These are phyloP conservation scores for Coniochaeta sp. DNA, from an alignment of 2,329 filamentous ascomycete species.

Conservation along the genomic window DNA sequence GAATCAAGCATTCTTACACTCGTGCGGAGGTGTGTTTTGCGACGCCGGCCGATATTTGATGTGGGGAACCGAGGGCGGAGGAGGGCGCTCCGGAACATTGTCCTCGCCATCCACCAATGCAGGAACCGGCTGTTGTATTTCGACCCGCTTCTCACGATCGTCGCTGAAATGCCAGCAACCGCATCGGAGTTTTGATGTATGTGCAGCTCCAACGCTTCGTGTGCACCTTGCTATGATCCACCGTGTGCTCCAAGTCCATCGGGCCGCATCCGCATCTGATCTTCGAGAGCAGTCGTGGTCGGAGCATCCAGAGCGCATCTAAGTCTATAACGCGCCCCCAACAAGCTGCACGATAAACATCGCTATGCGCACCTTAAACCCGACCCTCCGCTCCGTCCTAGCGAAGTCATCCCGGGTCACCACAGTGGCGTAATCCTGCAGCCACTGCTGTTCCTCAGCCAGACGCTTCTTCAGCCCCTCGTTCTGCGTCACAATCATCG, in stretches of 20 bases:
- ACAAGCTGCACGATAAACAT: constrained; percentile 91
- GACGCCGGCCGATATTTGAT: neutral
- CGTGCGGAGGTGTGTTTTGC: neutral
- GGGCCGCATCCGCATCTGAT: neutral
- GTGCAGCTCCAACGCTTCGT: no score
- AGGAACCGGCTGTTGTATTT: neutral
- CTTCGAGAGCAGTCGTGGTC: neutral
- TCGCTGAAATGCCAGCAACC: neutral
- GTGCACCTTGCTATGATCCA: no score
- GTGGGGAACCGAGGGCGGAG: neutral
- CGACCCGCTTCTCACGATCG: neutral
- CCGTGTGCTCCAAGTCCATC: neutral
- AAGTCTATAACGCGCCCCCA: constrained; percentile 74
- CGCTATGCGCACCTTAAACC: constrained; percentile 74
- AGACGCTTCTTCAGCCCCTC: constrained; percentile 62
- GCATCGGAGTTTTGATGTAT: no score
- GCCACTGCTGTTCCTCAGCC: constrained; percentile 69
- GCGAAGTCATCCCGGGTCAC: constrained; percentile 75
- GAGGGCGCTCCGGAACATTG: neutral
- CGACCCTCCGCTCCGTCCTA: constrained; percentile 73
- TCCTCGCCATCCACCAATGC: neutral
- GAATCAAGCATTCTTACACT: neutral
- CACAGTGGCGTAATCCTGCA: constrained; percentile 65
- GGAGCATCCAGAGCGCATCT: neutral
- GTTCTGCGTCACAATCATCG: constrained; percentile 76